phyloP scores from a whole-genome alignment of 2,329 filamentous ascomycete genomes.

The Ilyonectria robusta region DNA sequence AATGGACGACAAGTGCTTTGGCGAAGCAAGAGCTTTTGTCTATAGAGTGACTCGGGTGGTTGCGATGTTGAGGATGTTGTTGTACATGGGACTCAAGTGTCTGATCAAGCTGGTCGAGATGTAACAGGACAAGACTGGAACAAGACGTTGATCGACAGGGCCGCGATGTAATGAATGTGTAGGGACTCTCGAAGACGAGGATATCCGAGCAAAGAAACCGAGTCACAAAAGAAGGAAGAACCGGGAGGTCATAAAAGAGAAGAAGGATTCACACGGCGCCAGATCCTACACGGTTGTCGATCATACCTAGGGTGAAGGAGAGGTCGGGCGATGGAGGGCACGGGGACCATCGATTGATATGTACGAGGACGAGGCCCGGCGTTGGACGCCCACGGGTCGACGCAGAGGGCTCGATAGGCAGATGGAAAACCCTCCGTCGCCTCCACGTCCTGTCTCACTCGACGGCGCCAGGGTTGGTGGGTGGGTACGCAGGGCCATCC shows the following conservation, averaged over 20 bases:
- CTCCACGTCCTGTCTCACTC: constrained; percentile 68
- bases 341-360: constrained; percentile 64
- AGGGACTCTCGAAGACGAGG: constrained; percentile 55
- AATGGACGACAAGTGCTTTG: constrained; percentile 61
- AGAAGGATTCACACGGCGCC: constrained; percentile 59
- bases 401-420: constrained; percentile 48
- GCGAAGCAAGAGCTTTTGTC: constrained; percentile 50
- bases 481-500: constrained; percentile 43
- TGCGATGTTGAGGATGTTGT: constrained; percentile 48
- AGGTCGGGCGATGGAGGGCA: constrained; percentile 56
- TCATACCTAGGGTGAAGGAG: constrained; percentile 58
- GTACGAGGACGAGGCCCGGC: constrained; percentile 58
- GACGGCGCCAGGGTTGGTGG: constrained; percentile 56
- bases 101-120: constrained; percentile 28
- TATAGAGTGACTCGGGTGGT: constrained; percentile 49
- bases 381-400: constrained; percentile 54
- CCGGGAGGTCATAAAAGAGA: constrained; percentile 64
- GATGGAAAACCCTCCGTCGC: constrained; percentile 49
- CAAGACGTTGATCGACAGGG: constrained; percentile 42
- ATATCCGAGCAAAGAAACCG: constrained; percentile 59
- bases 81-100: constrained; percentile 50
- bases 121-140: constrained; percentile 35
- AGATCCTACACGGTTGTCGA: constrained; percentile 64
- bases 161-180: constrained; percentile 58
- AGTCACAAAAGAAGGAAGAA: constrained; percentile 66